phyloP scores from a whole-genome alignment of 768 basidiomycete species.

The Mycena amicta region DNA sequence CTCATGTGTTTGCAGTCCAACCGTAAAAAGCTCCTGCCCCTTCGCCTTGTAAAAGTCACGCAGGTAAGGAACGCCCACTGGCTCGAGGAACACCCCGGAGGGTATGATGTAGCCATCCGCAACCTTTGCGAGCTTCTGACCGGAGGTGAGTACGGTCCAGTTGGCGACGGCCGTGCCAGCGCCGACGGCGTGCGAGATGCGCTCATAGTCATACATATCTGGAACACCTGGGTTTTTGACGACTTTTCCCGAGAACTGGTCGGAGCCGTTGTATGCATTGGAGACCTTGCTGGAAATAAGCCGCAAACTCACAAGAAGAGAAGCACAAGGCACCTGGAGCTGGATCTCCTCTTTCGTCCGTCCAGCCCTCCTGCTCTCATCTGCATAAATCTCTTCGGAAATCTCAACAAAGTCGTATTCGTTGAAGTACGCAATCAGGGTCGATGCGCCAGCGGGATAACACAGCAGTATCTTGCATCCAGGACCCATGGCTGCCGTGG shows the following conservation, averaged over 20 bases:
- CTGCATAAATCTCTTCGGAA: constrained; percentile 4
- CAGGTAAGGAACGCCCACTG: constrained; percentile 3
- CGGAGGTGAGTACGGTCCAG: background rate
- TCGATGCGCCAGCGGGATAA: background rate
- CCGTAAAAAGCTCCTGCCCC: constrained; percentile 8
- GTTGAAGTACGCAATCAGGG: background rate
- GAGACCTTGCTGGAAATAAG: background rate
- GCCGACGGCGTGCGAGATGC: background rate
- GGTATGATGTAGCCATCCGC: constrained; percentile 6
- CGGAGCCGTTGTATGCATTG: constrained; percentile 7
- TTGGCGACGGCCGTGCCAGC: background rate
- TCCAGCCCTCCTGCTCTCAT: constrained; percentile 8
- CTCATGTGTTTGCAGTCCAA: constrained; percentile 5
- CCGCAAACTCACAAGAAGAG: no score
- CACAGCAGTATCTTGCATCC: constrained; percentile 13
- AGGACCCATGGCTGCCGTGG: constrained; percentile 10
- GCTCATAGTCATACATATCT: constrained; percentile 19
- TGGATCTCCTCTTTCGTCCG: constrained; percentile 9
- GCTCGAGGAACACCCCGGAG: background rate
- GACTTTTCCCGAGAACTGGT: background rate
- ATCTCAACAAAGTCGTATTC: constrained; percentile 13
- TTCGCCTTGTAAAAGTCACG: background rate
- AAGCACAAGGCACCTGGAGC: background rate
- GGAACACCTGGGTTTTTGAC: constrained; percentile 7
- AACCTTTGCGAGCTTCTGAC: constrained; percentile 1